A percentile compares a stretch with the other conserved stretches of the same genome.
These are phyloP conservation scores for Epichloe sibirici DNA, from an alignment of 2,329 filamentous ascomycete species.

Conservation along the genomic window DNA sequence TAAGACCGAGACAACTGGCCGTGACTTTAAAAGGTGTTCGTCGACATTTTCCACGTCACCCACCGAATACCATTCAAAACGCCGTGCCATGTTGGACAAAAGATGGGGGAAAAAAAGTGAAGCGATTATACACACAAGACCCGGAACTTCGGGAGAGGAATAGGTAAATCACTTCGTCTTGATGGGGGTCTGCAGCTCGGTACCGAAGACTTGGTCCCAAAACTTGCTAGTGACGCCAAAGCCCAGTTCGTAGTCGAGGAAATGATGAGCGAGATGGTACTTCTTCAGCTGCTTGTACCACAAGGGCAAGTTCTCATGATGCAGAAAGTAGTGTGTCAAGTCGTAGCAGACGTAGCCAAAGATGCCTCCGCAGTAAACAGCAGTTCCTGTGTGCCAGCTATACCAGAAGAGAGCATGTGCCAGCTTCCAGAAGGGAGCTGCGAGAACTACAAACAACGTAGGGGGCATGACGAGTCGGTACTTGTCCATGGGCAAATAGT, in stretches of 20 bases:
- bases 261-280: slow-evolving; percentile 94
- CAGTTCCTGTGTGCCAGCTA: slow-evolving; percentile 70
- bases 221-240: slow-evolving; percentile 95
- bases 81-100: slow-evolving; percentile 4
- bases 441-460: slow-evolving; percentile 70
- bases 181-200: slow-evolving; percentile 48
- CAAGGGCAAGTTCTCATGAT: slow-evolving; percentile 80
- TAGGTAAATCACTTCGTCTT: slow-evolving; percentile 20
- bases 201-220: slow-evolving; percentile 90
- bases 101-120: slow-evolving; percentile 4
- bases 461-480: slow-evolving; percentile 97
- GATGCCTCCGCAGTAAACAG: slow-evolving; percentile 78
- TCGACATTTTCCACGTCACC: background rate
- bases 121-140: slow-evolving; percentile 1
- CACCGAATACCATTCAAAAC: slow-evolving; percentile 4
- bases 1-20: background rate
- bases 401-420: slow-evolving; percentile 72
- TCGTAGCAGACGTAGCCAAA: slow-evolving; percentile 97
- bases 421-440: slow-evolving; percentile 83
- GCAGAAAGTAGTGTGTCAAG: slow-evolving; percentile 95
- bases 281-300: slow-evolving; percentile 94
- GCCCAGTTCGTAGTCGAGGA: slow-evolving; percentile 93
- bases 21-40: background rate
- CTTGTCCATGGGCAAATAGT: slow-evolving; percentile 98
- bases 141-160: background rate